Evolutionary conservation across 306 rosid species (phyloP).

Genomic region (Cajanus cajan): DNA sequence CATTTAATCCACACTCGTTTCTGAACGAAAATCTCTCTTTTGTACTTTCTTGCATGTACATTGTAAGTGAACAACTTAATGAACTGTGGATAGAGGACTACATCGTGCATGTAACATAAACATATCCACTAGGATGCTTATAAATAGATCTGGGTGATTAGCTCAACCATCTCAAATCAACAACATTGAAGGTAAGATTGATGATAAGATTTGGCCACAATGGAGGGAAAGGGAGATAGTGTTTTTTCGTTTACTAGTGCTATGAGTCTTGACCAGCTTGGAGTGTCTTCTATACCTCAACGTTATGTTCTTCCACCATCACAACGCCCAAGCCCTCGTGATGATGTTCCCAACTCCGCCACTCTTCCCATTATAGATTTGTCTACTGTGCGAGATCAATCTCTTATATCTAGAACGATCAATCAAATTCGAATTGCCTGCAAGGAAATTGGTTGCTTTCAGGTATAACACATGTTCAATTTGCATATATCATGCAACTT

Average conservation of each 20-base stretch:
- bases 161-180: background rate
- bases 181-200: background rate
- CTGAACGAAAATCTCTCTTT: background rate
- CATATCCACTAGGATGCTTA: background rate
- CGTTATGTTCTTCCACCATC: constrained; percentile 53
- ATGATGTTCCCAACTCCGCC: constrained; percentile 13
- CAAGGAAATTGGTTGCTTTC: constrained; percentile 44
- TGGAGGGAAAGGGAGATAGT: constrained; percentile 17
- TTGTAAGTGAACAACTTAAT: constrained; percentile 22
- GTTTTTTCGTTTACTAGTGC: constrained; percentile 37
- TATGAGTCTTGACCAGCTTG: constrained; percentile 30
- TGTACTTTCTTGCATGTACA: constrained; percentile 2
- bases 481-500: background rate
- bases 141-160: constrained; percentile 4
- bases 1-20: background rate
- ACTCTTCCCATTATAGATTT: constrained; percentile 47
- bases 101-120: background rate
- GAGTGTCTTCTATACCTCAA: constrained; percentile 42
- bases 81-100: constrained; percentile 11
- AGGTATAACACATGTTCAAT: constrained; percentile 28
- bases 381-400: constrained; percentile 30
- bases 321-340: constrained; percentile 43
- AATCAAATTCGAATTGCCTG: constrained; percentile 37
- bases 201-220: background rate
- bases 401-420: constrained; percentile 32